Conservation (phyloP, 2,329 filamentous ascomycete species). For the Aspergillus persii region DNA sequence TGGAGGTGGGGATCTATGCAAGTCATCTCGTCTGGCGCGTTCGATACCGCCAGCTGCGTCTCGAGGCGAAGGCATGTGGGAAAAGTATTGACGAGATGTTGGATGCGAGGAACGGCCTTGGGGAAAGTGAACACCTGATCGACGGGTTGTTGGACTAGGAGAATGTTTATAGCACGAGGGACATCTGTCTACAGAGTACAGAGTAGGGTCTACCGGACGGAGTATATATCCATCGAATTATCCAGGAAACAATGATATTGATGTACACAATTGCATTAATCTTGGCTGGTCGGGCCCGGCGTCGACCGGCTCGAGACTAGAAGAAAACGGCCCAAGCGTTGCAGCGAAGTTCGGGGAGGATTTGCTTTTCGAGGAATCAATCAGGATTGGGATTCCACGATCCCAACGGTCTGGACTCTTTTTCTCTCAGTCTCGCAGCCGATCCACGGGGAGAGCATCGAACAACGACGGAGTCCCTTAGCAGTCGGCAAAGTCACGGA, state of each 20-base stretch:
- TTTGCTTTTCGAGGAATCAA: background rate
- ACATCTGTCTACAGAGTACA: background rate
- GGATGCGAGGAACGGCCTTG: constrained; percentile 8
- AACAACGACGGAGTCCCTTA: background rate
- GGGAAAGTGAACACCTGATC: background rate
- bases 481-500: background rate
- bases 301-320: background rate
- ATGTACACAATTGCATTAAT: background rate
- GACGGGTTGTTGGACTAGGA: background rate
- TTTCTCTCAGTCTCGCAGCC: background rate
- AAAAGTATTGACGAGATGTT: constrained; percentile 57
- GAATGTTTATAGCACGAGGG: background rate
- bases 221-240: too few relatives aligned
- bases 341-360: background rate
- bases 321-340: background rate
- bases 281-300: too few relatives aligned
- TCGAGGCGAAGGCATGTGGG: constrained; percentile 51
- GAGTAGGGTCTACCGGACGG: too few relatives aligned
- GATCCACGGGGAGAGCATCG: background rate
- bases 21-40: constrained; percentile 60
- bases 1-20: constrained; percentile 60
- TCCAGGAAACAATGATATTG: background rate
- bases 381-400: too few relatives aligned
- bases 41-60: constrained; percentile 53
- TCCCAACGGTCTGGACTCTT: background rate